Percentiles rank a stretch among this genome's conserved stretches.
Evolutionary conservation across 345 rosid genomes (phyloP).

Genomic region (Gossypium herbaceum): DNA sequence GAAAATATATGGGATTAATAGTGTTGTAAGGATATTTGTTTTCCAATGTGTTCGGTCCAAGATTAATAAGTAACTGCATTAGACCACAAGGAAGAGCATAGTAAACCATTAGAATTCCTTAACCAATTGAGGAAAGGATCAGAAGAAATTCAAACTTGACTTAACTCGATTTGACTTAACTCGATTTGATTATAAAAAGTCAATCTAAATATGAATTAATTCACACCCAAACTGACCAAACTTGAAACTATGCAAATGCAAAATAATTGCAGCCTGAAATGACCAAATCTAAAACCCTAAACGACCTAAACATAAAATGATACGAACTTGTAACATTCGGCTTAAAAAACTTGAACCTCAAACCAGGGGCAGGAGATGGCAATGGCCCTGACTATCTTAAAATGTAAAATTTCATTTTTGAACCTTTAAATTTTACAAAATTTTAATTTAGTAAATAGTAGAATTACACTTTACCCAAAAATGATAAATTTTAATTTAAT

Average conservation of each 20-base stretch:
- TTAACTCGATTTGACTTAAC: neutral
- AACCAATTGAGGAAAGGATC: neutral
- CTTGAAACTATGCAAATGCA: neutral
- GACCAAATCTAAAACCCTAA: too few relatives aligned
- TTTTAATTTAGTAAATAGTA: too few relatives aligned
- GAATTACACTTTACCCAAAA: too few relatives aligned
- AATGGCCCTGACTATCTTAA: too few relatives aligned
- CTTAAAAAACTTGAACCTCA: too few relatives aligned
- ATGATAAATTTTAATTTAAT: too few relatives aligned
- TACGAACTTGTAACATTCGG: too few relatives aligned
- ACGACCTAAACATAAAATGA: too few relatives aligned
- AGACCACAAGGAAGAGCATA: neutral
- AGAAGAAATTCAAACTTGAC: neutral
- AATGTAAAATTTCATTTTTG: too few relatives aligned
- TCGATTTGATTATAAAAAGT: neutral
- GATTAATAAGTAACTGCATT: constrained; percentile 72
- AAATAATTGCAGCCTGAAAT: neutral
- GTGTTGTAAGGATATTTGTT: constrained; percentile 71
- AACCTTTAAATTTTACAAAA: too few relatives aligned
- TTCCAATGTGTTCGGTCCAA: constrained; percentile 91
- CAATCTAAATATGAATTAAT: neutral
- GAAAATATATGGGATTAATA: constrained; percentile 83
- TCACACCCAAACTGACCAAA: too few relatives aligned
- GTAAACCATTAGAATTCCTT: neutral
- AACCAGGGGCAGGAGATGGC: too few relatives aligned